phyloP scores from a whole-genome alignment of 306 rosid genomes.

The Cucumis sativus region Cucumber_9930_V3 NC_026655.2:702501-703000 shows the following conservation, averaged over 20 bases:
- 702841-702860: not conserved
- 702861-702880: too few species aligned
- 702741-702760: not conserved
- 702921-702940: too few species aligned
- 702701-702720: not conserved
- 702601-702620: not conserved
- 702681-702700: not conserved
- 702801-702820: not conserved
- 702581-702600: not conserved
- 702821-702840: not conserved
- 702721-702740: not conserved
- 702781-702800: not conserved
- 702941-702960: too few species aligned
- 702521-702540: constrained; percentile 1
- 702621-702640: not conserved
- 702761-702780: not conserved
- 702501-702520: constrained; percentile 3
- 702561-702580: not conserved
- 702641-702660: not conserved
- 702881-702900: too few species aligned
- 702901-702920: too few species aligned
- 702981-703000: not conserved
- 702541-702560: not conserved
- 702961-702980: not conserved
- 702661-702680: not conserved